These are phyloP conservation scores for Phytophthora tubulina DNA, from an alignment of 352 stramenopile genomes.

Conservation along the genomic window DNA sequence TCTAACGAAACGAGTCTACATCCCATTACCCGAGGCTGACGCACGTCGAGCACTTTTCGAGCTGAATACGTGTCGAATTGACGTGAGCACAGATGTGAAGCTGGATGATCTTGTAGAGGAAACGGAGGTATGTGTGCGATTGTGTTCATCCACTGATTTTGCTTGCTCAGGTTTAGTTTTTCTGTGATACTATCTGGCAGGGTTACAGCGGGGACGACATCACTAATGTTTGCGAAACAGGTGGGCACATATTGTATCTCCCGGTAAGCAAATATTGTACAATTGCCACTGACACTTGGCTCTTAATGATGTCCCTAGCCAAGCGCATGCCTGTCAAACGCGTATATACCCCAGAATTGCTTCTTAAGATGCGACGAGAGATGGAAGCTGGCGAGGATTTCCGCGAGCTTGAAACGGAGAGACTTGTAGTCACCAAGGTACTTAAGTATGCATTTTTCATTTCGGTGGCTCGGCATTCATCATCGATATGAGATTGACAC, in stretches of 20 bases:
- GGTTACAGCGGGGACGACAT: constrained; percentile 72
- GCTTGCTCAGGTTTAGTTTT: background rate
- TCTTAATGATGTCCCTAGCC: constrained; percentile 52
- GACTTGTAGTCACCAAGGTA: constrained; percentile 71
- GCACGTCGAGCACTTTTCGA: constrained; percentile 79
- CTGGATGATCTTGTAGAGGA: constrained; percentile 72
- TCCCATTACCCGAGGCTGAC: constrained; percentile 63
- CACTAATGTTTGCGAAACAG: constrained; percentile 66
- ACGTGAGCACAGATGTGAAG: constrained; percentile 82
- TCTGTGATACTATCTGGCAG: constrained; percentile 20
- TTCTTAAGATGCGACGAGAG: constrained; percentile 64
- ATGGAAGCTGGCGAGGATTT: constrained; percentile 50
- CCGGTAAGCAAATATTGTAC: too few relatives aligned
- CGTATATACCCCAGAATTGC: constrained; percentile 75
- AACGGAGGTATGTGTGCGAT: constrained; percentile 59
- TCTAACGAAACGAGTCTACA: constrained; percentile 97
- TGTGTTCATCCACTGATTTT: background rate
- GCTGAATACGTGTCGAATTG: constrained; percentile 80
- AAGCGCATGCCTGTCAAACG: constrained; percentile 88
- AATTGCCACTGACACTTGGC: background rate
- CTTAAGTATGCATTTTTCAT: constrained; percentile 9
- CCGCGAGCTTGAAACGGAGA: constrained; percentile 59
- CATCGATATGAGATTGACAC: too few relatives aligned
- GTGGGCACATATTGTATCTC: constrained; percentile 10
- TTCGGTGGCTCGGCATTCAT: background rate